phyloP scores from a whole-genome alignment of 352 stramenopile genomes.

The Phytopythium vexans region DNA sequence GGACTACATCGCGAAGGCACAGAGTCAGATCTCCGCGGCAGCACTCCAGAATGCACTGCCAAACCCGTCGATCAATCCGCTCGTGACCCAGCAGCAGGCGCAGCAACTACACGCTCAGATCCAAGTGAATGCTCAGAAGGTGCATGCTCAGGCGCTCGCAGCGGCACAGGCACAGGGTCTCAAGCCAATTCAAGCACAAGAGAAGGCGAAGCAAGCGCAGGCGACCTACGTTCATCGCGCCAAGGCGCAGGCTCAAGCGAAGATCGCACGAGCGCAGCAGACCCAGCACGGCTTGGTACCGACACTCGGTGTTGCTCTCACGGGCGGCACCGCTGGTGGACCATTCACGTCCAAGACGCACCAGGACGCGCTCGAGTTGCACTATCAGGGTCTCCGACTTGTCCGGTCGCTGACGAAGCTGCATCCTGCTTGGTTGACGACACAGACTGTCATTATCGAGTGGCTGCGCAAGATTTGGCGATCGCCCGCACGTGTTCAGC shows the following conservation, averaged over 20 bases:
- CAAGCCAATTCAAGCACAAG: constrained; percentile 83
- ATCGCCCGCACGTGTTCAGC: constrained; percentile 76
- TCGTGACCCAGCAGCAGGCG: constrained; percentile 77
- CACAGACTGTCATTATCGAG: constrained; percentile 87
- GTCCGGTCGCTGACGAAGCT: constrained; percentile 90
- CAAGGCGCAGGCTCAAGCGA: constrained; percentile 85
- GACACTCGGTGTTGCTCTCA: constrained; percentile 19
- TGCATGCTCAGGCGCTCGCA: constrained; percentile 85
- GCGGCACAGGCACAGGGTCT: constrained; percentile 82
- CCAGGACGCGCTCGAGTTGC: constrained; percentile 90
- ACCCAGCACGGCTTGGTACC: constrained; percentile 35
- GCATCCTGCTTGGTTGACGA: constrained; percentile 87
- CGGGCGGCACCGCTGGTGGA: constrained; percentile 3
- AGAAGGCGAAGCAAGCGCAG: constrained; percentile 89
- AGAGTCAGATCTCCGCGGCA: constrained; percentile 75
- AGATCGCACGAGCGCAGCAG: constrained; percentile 75
- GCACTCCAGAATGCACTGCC: constrained; percentile 49
- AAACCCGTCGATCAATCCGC: constrained; percentile 40
- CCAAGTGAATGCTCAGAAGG: constrained; percentile 88
- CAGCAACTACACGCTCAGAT: constrained; percentile 87
- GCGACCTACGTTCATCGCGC: constrained; percentile 84
- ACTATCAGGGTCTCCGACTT: constrained; percentile 93
- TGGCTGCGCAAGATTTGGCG: constrained; percentile 95
- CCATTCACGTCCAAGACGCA: constrained; percentile 77
- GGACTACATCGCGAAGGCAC: constrained; percentile 87